phyloP scores from a whole-genome alignment of 1,284 basidiomycete genomes.

The Phaffia rhodozyma region DNA sequence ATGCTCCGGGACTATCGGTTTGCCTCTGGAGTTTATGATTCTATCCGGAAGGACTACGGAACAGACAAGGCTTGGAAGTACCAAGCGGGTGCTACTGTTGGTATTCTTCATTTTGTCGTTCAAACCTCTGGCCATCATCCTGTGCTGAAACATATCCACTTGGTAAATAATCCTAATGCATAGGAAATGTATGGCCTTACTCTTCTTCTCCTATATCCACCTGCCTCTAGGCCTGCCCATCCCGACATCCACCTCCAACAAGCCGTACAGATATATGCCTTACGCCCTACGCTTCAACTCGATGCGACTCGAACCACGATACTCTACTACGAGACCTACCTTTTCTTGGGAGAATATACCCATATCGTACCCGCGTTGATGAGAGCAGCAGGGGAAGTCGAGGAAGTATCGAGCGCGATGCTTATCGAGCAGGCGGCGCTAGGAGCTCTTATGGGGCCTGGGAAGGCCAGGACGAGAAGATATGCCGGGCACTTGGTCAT shows the following conservation, averaged over 20 bases:
- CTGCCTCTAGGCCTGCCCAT: conserved; percentile 24
- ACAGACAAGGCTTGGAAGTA: conserved; percentile 35
- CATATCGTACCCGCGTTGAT: conserved; percentile 31
- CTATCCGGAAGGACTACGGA: conserved; percentile 55
- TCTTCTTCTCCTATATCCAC: conserved; percentile 28
- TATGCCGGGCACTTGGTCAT: conserved; percentile 39
- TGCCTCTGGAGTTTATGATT: conserved; percentile 74
- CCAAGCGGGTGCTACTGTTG: conserved; percentile 32
- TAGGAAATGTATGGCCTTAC: conserved; percentile 37
- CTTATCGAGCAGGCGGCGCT: conserved; percentile 43
- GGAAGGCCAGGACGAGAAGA: conserved; percentile 31
- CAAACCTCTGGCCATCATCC: not conserved
- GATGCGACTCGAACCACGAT: conserved; percentile 35
- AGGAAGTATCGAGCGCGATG: conserved; percentile 42
- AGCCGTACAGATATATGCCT: conserved; percentile 29
- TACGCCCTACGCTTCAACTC: conserved; percentile 30
- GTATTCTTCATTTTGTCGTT: not conserved
- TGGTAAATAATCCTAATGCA: not conserved
- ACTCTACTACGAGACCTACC: conserved; percentile 37
- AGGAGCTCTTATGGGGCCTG: conserved; percentile 32
- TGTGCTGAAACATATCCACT: not conserved
- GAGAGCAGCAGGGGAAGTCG: conserved; percentile 33
- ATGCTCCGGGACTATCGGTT: conserved; percentile 81
- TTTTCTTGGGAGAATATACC: conserved; percentile 32
- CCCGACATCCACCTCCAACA: conserved; percentile 29